Percentiles rank a stretch among this genome's conserved stretches.
phyloP scores from a whole-genome alignment of 2,329 filamentous ascomycete species.

The Xylaria digitata region DNA sequence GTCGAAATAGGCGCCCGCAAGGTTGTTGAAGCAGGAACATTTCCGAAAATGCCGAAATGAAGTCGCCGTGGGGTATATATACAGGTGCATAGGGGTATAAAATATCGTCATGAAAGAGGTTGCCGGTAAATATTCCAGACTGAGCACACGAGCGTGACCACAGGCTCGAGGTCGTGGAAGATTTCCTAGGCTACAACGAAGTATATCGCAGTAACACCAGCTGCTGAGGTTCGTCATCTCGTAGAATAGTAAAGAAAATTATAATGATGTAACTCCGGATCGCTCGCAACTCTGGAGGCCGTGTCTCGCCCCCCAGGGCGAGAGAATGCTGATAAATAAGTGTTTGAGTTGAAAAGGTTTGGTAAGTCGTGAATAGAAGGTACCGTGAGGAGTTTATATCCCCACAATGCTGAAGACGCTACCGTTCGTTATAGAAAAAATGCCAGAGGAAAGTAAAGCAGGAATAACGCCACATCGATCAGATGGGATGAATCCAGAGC shows the following conservation, averaged over 20 bases:
- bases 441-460: slow-evolving; percentile 44
- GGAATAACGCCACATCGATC: slow-evolving; percentile 47
- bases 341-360: slow-evolving; percentile 35
- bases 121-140: slow-evolving; percentile 36
- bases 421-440: slow-evolving; percentile 40
- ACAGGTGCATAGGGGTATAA: slow-evolving; percentile 38
- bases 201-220: slow-evolving; percentile 36
- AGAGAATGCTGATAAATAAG: slow-evolving; percentile 44
- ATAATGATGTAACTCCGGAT: slow-evolving; percentile 44
- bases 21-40: slow-evolving; percentile 44
- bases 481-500: slow-evolving; percentile 43
- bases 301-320: slow-evolving; percentile 42
- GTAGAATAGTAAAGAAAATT: slow-evolving; percentile 39
- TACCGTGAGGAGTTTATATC: slow-evolving; percentile 33
- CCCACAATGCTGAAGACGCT: slow-evolving; percentile 44
- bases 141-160: slow-evolving; percentile 46
- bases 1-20: slow-evolving; percentile 29
- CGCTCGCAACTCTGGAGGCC: slow-evolving; percentile 43
- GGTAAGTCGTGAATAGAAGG: slow-evolving; percentile 32
- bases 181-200: slow-evolving; percentile 36
- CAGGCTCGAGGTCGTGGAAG: slow-evolving; percentile 44
- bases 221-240: slow-evolving; percentile 45
- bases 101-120: slow-evolving; percentile 42
- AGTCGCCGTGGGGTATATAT: slow-evolving; percentile 37
- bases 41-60: slow-evolving; percentile 40